Base-by-base conservation (phyloP, 345 rosid species). In the Populus euphratica region DNA sequence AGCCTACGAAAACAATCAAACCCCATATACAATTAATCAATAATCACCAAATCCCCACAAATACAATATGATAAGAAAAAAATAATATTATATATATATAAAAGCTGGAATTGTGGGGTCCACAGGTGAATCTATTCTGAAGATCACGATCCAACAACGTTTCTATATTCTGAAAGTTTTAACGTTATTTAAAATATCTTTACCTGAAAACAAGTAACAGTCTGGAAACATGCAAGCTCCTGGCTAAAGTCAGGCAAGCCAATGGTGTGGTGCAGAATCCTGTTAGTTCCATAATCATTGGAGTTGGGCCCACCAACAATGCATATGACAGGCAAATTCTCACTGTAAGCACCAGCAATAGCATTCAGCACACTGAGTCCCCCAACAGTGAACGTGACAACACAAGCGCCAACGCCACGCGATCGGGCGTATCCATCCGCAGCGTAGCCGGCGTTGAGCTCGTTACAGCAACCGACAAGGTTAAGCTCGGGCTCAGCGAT, bases 251-350 rank as follows among this genome's bases (percentile, higher is more conserved):
- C 94, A 20, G 97, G 89, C 81, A 90, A 73, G 7, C 97, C 97
- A 36, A 89, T 89, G 18, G 97, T 92, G 72, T 92, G 97, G 63
- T 92, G 97, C 41, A 92, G 91, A 71, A 92, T 73, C 82, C 98
- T 78, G 80, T 88, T 93, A 10, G 97, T 92, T 16, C 98, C 98
- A 70, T 86, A 92, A 70, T 93, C 98, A 66, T 93, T 93, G 11
- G 95, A 87, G 83, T 92, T 92, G 5, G 94, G 95, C 41, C 98
- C 98, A 14, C 98, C 98, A 17, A 88, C 98, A 41, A 93, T 87
- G 76, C 98, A 93, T 5, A 90, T 87, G 7, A 92, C 79, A 1
- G 97, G 98, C 33, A 93, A 85, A 79, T 92, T 90, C 84, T 92
- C 97, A 73, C 94, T 90, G 72, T 88, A 89, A 7, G 97, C 94